Evolutionary conservation across 257 asterid species (phyloP).

Genomic region (Gardenia jasminoides): DNA sequence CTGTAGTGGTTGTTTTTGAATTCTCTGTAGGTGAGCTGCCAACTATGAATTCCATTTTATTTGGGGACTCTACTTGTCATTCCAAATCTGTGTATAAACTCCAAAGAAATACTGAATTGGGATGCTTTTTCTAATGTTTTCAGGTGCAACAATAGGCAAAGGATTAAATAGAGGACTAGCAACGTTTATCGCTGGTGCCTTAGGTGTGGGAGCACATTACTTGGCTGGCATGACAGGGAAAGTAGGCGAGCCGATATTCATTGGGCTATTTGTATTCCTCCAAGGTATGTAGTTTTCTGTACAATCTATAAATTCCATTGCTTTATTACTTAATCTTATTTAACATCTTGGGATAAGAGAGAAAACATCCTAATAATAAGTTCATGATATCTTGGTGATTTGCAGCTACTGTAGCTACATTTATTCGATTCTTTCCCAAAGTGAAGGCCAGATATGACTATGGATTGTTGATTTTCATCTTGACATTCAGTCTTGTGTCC

Average conservation of each 20-base stretch:
- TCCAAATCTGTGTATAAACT: not conserved
- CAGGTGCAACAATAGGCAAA: constrained; percentile 81
- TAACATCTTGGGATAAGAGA: not conserved
- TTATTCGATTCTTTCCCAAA: constrained; percentile 59
- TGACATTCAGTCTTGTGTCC: constrained; percentile 68
- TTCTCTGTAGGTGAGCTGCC: constrained; percentile 60
- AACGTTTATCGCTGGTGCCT: constrained; percentile 60
- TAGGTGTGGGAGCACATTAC: constrained; percentile 70
- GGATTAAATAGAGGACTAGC: constrained; percentile 75
- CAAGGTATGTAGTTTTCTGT: constrained; percentile 42
- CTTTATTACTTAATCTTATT: not conserved
- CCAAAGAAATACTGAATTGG: not conserved
- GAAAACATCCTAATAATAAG: not conserved
- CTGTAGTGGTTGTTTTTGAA: constrained; percentile 80
- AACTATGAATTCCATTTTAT: not conserved
- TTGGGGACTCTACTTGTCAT: not conserved
- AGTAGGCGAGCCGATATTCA: constrained; percentile 59
- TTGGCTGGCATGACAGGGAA: constrained; percentile 55
- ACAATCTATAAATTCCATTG: not conserved
- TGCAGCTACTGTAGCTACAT: constrained; percentile 68
- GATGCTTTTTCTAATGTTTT: not conserved
- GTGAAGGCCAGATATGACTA: constrained; percentile 86
- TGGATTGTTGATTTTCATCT: constrained; percentile 63
- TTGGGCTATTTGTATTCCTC: constrained; percentile 61
- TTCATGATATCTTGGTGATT: not conserved